Percentiles rank a stretch among this genome's conserved stretches.
These are phyloP conservation scores for Blastocystis sp. DNA, from an alignment of 352 stramenopile species.

Conservation along the genomic window DNA sequence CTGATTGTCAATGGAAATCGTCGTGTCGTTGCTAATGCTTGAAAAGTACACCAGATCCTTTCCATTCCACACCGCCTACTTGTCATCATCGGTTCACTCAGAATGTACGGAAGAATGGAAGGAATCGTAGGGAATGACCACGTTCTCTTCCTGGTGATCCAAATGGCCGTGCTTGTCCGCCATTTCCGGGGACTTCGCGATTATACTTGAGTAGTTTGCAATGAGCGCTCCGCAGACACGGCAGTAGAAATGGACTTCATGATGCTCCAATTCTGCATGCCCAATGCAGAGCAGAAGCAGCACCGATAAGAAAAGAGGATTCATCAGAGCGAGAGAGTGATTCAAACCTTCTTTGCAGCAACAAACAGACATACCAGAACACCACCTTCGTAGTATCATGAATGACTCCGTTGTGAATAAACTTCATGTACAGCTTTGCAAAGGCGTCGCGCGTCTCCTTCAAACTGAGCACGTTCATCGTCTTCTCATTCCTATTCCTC, in stretches of 20 bases:
- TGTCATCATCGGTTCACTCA: not conserved
- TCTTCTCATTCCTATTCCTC: conserved; percentile 50
- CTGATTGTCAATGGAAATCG: not conserved
- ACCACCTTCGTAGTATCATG: conserved; percentile 54
- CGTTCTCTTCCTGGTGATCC: conserved; percentile 2
- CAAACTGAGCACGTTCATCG: conserved; percentile 44
- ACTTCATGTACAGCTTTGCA: conserved; percentile 33
- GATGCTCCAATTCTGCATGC: not conserved
- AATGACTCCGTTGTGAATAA: conserved; percentile 47
- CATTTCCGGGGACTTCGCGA: not conserved
- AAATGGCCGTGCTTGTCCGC: not conserved
- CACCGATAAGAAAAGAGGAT: too few species aligned
- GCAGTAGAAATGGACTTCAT: conserved; percentile 60
- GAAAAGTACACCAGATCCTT: conserved; percentile 8
- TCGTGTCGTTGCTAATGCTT: conserved; percentile 8
- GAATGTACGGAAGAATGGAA: conserved; percentile 26
- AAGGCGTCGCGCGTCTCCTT: conserved; percentile 45
- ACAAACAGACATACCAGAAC: conserved; percentile 25
- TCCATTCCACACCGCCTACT: conserved; percentile 19
- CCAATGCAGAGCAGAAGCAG: too few species aligned
- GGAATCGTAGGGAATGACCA: not conserved
- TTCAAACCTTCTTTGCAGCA: not conserved
- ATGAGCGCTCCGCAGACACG: conserved; percentile 37
- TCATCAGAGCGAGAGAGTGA: too few species aligned
- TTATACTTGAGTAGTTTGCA: conserved; percentile 22